phyloP scores from a whole-genome alignment of 106 monocot genomes.

The Dioscorea dumetorum region DNA sequence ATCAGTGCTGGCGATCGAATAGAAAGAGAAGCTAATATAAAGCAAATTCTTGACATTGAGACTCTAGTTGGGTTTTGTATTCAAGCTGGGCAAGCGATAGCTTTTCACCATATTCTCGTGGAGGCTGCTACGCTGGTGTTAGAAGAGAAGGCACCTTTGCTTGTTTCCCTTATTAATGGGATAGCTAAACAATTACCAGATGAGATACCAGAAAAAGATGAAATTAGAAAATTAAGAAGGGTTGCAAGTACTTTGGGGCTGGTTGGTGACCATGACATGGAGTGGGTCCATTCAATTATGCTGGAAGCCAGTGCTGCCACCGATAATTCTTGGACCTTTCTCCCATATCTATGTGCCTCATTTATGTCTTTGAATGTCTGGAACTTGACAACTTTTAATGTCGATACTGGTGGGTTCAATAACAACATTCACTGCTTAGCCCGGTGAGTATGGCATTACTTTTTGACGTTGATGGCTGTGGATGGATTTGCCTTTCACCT shows the following conservation, averaged over 20 bases:
- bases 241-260: slow-evolving; percentile 47
- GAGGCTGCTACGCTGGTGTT: slow-evolving; percentile 74
- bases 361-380: slow-evolving; percentile 77
- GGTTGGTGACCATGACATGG: slow-evolving; percentile 56
- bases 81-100: slow-evolving; percentile 73
- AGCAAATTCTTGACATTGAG: slow-evolving; percentile 82
- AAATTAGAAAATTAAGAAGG: slow-evolving; percentile 61
- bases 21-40: slow-evolving; percentile 81
- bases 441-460: slow-evolving; percentile 31
- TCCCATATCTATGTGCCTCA: slow-evolving; percentile 81
- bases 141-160: slow-evolving; percentile 76
- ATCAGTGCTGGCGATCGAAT: slow-evolving; percentile 53
- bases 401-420: slow-evolving; percentile 66
- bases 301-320: slow-evolving; percentile 36
- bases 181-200: slow-evolving; percentile 62
- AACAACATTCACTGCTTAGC: slow-evolving; percentile 83
- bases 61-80: slow-evolving; percentile 68
- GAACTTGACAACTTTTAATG: slow-evolving; percentile 61
- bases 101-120: slow-evolving; percentile 63
- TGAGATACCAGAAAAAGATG: slow-evolving; percentile 71
- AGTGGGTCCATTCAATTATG: slow-evolving; percentile 86
- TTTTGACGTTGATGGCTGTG: too few relatives aligned
- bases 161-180: slow-evolving; percentile 63
- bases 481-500: too few relatives aligned
- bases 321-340: slow-evolving; percentile 81